Evolutionary conservation across 495 filamentous ascomycete species (phyloP), one percentile per base, ranked within the genome.

Genomic region (Xylaria palmicola): DNA sequence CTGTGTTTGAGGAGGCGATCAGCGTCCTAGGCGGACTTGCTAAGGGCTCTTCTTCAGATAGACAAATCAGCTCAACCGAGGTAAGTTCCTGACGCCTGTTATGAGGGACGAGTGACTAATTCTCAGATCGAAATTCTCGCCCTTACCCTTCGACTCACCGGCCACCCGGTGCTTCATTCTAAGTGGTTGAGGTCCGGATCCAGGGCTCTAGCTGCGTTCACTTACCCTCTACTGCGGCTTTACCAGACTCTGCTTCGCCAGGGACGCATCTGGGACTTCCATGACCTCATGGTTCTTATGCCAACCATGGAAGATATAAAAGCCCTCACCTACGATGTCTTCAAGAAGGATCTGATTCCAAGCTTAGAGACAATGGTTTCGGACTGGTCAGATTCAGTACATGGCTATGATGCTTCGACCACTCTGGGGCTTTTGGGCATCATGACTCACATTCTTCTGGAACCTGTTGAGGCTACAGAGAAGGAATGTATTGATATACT

Each of bases 241-340:
- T 59, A 59, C 32, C 44, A 50, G 32, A 41, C 32, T 24, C 24
- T 59, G 5, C 56, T 59, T 50, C 56, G 56, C 12, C 44, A 59
- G 19, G 56, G 56, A 41, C 56, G 56, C 34, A 50, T 59, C 13
- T 59, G 56, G 56, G 56, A 59, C 24, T 32, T 59, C 22, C 56
- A 59, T 15, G 56, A 59, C 24, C 22, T 59, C 6, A 12, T 59
- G 4, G 34, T 59, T 15, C 26, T 40, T 20, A 36, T 50, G 45
- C 56, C 56, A 1, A 51, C 44, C 7, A 26, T 59, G 4, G 45
- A 49, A 5, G 30, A 51, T n/a, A 51, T 59, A 3, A 50, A 51
- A 41, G n/a, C 45, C 6, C 17, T 59, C 19, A 50, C 24, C 12
- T 12, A 59, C n/a, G 45, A 40, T 17, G 51, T 59, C 22, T 59